Conservation (phyloP, 108 stramenopile species). For the Nannochloropsis gaditana region DNA sequence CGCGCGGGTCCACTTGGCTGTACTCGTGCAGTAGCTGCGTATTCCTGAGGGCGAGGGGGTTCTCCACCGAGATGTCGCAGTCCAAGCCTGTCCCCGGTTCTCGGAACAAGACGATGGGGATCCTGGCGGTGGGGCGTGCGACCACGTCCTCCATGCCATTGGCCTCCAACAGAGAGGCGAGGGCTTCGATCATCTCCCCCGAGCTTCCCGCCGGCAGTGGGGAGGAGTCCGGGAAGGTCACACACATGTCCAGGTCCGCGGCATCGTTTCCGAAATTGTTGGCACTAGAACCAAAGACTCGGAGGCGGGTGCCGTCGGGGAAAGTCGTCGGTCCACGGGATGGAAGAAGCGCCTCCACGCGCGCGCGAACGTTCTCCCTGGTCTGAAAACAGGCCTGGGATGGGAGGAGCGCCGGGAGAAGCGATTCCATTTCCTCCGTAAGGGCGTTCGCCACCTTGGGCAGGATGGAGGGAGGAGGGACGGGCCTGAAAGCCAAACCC, state of each 20-base stretch:
- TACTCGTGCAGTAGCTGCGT: conserved; percentile 80
- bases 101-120: conserved; percentile 88
- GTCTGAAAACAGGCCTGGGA: background rate
- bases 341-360: conserved; percentile 11
- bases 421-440: conserved; percentile 14
- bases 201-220: background rate
- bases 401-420: background rate
- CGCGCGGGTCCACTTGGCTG: conserved; percentile 47
- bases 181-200: conserved; percentile 26
- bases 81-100: conserved; percentile 67
- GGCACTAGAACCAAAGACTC: conserved; percentile 54
- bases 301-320: conserved; percentile 31
- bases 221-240: background rate
- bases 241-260: conserved; percentile 59
- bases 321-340: background rate
- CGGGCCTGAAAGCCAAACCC: background rate
- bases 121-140: conserved; percentile 86
- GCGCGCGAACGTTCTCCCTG: background rate
- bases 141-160: conserved; percentile 77
- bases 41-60: conserved; percentile 90
- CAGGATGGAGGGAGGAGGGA: background rate
- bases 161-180: conserved; percentile 63
- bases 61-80: conserved; percentile 90
- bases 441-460: conserved; percentile 18
- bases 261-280: conserved; percentile 56